These are phyloP conservation scores for Sporormia fimetaria DNA, from an alignment of 495 filamentous ascomycete species.

Conservation along the genomic window DNA sequence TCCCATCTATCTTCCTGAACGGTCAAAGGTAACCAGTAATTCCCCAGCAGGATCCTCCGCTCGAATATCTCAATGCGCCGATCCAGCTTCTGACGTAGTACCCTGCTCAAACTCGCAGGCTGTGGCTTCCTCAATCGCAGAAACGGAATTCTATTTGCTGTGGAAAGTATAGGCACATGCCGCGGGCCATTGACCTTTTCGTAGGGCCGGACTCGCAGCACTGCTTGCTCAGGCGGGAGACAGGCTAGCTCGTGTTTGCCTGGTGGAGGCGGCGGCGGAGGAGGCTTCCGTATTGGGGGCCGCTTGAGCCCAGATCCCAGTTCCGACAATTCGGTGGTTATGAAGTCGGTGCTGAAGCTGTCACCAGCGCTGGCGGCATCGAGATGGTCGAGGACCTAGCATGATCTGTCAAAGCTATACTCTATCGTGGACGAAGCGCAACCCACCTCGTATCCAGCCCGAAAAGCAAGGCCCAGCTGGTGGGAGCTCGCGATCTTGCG, in stretches of 20 bases:
- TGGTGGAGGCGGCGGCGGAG: background rate
- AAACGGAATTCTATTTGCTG: constrained; percentile 52
- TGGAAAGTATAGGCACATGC: constrained; percentile 50
- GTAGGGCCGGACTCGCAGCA: constrained; percentile 31
- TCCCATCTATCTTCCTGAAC: constrained; percentile 52
- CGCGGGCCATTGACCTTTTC: constrained; percentile 41
- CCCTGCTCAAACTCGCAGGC: constrained; percentile 42
- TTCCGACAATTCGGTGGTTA: no score
- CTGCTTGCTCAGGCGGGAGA: constrained; percentile 33
- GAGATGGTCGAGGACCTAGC: constrained; percentile 32
- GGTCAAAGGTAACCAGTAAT: constrained; percentile 35
- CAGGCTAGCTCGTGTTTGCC: constrained; percentile 9
- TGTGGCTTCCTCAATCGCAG: constrained; percentile 62
- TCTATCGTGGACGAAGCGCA: background rate
- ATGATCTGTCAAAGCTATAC: constrained; percentile 21
- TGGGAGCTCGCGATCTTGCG: constrained; percentile 36
- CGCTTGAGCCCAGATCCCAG: no score
- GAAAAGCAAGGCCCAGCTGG: constrained; percentile 28
- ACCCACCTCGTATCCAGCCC: constrained; percentile 54
- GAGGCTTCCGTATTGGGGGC: constrained; percentile 15
- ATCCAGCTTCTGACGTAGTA: constrained; percentile 43
- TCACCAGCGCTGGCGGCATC: constrained; percentile 26
- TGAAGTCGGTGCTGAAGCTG: constrained; percentile 15
- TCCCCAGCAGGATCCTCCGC: constrained; percentile 26
- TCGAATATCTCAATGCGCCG: constrained; percentile 34